Evolutionary conservation across 2,329 filamentous ascomycete genomes (phyloP).

Genomic region (Penicillium glabrum): DNA sequence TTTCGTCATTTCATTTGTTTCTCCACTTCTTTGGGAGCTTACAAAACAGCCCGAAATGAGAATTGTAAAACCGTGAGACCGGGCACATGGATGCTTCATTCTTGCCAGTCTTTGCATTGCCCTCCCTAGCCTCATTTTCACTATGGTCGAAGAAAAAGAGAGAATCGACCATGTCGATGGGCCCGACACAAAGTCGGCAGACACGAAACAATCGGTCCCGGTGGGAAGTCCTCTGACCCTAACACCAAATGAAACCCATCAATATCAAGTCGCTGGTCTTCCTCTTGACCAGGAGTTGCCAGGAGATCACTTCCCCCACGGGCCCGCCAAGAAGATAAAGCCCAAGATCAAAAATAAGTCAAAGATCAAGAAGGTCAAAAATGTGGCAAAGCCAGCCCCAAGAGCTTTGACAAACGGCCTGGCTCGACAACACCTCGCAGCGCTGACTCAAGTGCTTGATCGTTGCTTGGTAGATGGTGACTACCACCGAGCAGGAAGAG

Average conservation of each 20-base stretch:
- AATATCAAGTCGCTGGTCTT: slow-evolving; percentile 45
- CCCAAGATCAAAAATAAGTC: neutral
- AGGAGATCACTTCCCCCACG: slow-evolving; percentile 44
- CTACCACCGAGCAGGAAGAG: slow-evolving; percentile 68
- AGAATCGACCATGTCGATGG: slow-evolving; percentile 22
- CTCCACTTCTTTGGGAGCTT: neutral
- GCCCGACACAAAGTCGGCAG: slow-evolving; percentile 25
- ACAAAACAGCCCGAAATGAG: slow-evolving; percentile 1
- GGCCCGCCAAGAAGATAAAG: slow-evolving; percentile 18
- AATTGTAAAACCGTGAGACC: slow-evolving; percentile 8
- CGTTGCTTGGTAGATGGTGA: slow-evolving; percentile 70
- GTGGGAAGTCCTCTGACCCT: slow-evolving; percentile 29
- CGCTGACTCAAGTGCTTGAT: slow-evolving; percentile 69
- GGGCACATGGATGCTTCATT: slow-evolving; percentile 27
- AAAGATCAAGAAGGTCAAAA: slow-evolving; percentile 4
- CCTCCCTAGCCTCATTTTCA: slow-evolving; percentile 37
- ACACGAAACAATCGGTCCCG: slow-evolving; percentile 31
- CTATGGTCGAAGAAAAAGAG: slow-evolving; percentile 40
- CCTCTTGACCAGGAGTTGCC: slow-evolving; percentile 40
- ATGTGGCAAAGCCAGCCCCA: slow-evolving; percentile 20
- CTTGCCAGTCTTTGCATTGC: slow-evolving; percentile 33
- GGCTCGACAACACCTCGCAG: slow-evolving; percentile 58
- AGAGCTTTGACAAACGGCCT: slow-evolving; percentile 27
- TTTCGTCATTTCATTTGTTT: neutral
- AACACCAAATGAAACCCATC: slow-evolving; percentile 42